These are phyloP conservation scores for Dorcoceras hygrometricum DNA, from an alignment of 257 asterid species.

Conservation along the genomic window DNA sequence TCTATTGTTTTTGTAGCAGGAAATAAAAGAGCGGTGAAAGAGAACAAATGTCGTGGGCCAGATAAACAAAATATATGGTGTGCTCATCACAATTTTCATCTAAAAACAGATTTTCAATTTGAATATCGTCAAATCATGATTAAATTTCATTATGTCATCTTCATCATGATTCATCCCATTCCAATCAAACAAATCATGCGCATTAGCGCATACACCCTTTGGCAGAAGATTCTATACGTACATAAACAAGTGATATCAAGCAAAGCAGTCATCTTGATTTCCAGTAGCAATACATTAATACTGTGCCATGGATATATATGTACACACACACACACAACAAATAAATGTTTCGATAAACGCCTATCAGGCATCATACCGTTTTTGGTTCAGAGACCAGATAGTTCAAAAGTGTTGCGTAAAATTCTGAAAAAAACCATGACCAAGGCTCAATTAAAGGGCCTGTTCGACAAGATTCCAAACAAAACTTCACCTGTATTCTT, in stretches of 20 bases:
- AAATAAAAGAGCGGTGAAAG: not conserved
- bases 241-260: not conserved
- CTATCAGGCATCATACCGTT: not conserved
- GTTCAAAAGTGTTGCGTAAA: not conserved
- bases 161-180: not conserved
- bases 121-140: not conserved
- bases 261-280: not conserved
- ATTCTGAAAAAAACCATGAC: not conserved
- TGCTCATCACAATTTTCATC: not conserved
- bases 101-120: not conserved
- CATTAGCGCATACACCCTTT: not conserved
- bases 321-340: too few species aligned
- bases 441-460: not conserved
- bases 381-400: not conserved
- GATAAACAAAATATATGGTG: not conserved
- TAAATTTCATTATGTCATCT: not conserved
- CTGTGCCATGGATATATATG: not conserved
- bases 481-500: slow-evolving; percentile 65
- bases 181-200: not conserved
- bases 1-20: not conserved
- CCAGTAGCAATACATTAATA: not conserved
- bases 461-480: slow-evolving; percentile 3
- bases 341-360: not conserved
- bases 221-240: not conserved
- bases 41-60: not conserved